Evolutionary conservation across 2,329 filamentous ascomycete species (phyloP), one percentile per base, ranked within the genome.

Genomic region (Fusarium euwallaceae): DNA sequence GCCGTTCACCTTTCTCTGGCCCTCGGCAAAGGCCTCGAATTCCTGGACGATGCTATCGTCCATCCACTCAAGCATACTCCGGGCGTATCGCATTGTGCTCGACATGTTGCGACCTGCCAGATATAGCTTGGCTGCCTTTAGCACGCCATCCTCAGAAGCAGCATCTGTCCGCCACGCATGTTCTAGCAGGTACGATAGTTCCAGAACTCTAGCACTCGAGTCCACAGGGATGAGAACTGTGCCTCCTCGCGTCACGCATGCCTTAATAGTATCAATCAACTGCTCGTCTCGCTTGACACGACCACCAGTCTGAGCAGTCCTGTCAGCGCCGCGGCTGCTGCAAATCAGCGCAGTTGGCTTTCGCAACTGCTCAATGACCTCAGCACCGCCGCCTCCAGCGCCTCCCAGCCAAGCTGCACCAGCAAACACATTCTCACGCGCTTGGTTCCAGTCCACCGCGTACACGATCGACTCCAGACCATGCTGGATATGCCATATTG

Each of bases 61-160:
- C 95, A 99, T 98, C 97, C 97, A 99, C 81, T 99, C 97, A 36
- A 99, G 87, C 94, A 99, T 97, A 82, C 96, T 98, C 75, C 95
- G 90, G 29, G 96, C 94, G 76, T 98, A 94, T 62, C 95, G 90
- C 88, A 98, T 94, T 0, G 95, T 97, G 72, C 95, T 95, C 67
- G 94, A 92, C 73, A 94, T 93, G 71, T 95, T 97, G 69, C 92
- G 92, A 43, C 95, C 95, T 1, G 95, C 96, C 51, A 99, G 87
- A 80, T 95, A 98, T 1, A 98, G 86, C 77, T 88, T 90, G 0
- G 89, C 85, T 1, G 86, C 83, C 64, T 86, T 86, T 17, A 92
- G 83, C 1, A 84, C 83, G 24, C 88, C 87, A 27, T 88, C 87
- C 10, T 86, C 84, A 27, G 87, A 86, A 2, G 86, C 82, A 0